These are phyloP conservation scores for Dactylonectria estremocensis DNA, from an alignment of 2,329 filamentous ascomycete species.

Conservation along the genomic window DNA sequence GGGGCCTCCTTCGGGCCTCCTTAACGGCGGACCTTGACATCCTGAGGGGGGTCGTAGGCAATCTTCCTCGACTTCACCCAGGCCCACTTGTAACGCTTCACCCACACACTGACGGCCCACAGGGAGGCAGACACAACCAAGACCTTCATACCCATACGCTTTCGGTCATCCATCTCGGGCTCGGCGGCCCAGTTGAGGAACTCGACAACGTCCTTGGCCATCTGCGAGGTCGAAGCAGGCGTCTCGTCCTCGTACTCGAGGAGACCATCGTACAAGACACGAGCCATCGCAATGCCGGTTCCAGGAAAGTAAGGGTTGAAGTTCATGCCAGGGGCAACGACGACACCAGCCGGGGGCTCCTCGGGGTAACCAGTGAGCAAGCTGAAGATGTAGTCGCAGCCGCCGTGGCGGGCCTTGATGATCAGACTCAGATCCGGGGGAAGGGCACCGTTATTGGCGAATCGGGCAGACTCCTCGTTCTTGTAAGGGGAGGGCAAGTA, in stretches of 20 bases:
- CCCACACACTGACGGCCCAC: conserved; percentile 92
- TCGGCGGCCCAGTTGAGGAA: conserved; percentile 99
- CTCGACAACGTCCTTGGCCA: conserved; percentile 99
- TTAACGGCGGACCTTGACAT: conserved; percentile 66
- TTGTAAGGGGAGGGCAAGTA: conserved; percentile 97
- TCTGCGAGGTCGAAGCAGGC: conserved; percentile 94
- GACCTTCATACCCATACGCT: conserved; percentile 99
- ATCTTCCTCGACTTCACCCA: conserved; percentile 97
- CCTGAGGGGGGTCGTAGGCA: conserved; percentile 83
- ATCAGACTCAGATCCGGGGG: conserved; percentile 98
- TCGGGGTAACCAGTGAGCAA: conserved; percentile 98
- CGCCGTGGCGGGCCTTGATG: conserved; percentile 96
- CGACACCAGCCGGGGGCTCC: conserved; percentile 90
- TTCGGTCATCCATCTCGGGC: conserved; percentile 99
- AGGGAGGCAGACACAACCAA: conserved; percentile 84
- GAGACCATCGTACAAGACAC: conserved; percentile 96
- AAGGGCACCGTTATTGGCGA: conserved; percentile 97
- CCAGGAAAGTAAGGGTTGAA: conserved; percentile 99
- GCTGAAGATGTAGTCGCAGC: conserved; percentile 98
- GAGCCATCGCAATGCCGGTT: conserved; percentile 98
- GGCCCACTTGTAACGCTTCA: conserved; percentile 99
- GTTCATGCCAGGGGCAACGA: conserved; percentile 91
- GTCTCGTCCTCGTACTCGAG: conserved; percentile 99
- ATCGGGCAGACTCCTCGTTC: conserved; percentile 98
- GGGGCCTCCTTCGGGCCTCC: conserved; percentile 50